Base-by-base conservation (phyloP, 805 yeast species). In the Komagataella kurtzmanii region DNA sequence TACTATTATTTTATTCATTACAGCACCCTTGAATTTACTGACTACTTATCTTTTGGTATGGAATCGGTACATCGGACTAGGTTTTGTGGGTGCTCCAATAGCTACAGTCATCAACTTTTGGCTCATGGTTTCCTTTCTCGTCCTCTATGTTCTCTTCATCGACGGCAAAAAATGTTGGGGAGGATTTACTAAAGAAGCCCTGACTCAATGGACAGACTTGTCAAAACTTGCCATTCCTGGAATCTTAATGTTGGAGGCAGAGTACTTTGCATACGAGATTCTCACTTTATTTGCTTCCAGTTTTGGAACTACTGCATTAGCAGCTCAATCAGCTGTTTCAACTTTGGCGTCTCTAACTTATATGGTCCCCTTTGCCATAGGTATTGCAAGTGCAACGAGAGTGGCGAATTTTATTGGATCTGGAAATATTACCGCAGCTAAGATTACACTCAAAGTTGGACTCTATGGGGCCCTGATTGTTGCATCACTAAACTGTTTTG, bases 161-260 rank as follows among this genome's bases (percentile, higher is more conserved):
- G 87, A 84, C 57, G 91, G 90, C 1, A 65, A 64, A 24, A 74
- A 77, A 57, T 85, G 91, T 58, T 85, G 91, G 91, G 75, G 69
- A 54, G 91, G 91, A 0, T 70, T 78, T 30, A 56, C 75, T 0
- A 43, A 57, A 7, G 59, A 59, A 18, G 61, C 66, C 2, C 61
- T 67, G 50, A 57, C 59, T 2, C 68, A 70, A 51, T 72, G 75
- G 70, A 59, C 55, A 52, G 72, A 63, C 49, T 61, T 69, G 66
- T 72, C 71, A 52, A 63, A 61, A 45, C 67, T 77, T 48, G 82
- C 81, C 6, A 56, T 77, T 21, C 76, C 79, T 2, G 83, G 83
- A 1, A 68, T 76, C 21, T 59, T 75, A 43, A 78, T 78, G 80
- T 66, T 79, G 24, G 69, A 76, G 46, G 77, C 82, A 1, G 83